A percentile compares a stretch with the other conserved stretches of the same genome.
phyloP scores from a whole-genome alignment of 2,329 filamentous ascomycete species.

The Hypoxylon sp. region DNA sequence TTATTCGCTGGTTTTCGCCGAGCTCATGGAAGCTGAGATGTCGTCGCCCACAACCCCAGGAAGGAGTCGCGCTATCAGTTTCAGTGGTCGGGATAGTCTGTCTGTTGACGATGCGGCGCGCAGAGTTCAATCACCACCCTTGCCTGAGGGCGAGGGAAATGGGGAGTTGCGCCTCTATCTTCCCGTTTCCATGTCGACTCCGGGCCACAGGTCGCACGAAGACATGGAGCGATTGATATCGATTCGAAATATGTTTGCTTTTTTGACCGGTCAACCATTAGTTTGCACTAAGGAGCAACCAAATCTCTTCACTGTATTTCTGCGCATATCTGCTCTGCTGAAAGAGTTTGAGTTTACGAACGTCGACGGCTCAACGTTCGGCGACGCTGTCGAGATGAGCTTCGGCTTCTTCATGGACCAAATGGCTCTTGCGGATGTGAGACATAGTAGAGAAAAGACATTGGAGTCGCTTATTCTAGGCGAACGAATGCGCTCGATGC shows the following conservation, averaged over 20 bases:
- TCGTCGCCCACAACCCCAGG: slow-evolving; percentile 48
- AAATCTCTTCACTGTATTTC: slow-evolving; percentile 66
- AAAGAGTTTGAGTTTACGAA: slow-evolving; percentile 69
- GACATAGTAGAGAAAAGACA: slow-evolving; percentile 86
- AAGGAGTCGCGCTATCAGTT: slow-evolving; percentile 58
- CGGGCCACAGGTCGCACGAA: slow-evolving; percentile 54
- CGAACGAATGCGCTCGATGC: slow-evolving; percentile 84
- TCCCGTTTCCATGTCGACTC: slow-evolving; percentile 58
- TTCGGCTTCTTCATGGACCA: slow-evolving; percentile 84
- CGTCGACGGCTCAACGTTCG: slow-evolving; percentile 69
- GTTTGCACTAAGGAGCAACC: slow-evolving; percentile 68
- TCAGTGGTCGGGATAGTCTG: slow-evolving; percentile 62
- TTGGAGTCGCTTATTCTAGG: slow-evolving; percentile 90
- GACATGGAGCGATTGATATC: slow-evolving; percentile 69
- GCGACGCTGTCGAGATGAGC: slow-evolving; percentile 70
- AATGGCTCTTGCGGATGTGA: slow-evolving; percentile 80
- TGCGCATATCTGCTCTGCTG: slow-evolving; percentile 66
- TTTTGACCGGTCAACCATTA: slow-evolving; percentile 72
- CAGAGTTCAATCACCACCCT: slow-evolving; percentile 54
- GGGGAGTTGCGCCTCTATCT: slow-evolving; percentile 66
- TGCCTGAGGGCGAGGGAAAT: slow-evolving; percentile 51
- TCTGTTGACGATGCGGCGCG: slow-evolving; percentile 63
- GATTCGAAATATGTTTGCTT: slow-evolving; percentile 74
- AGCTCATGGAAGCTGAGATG: slow-evolving; percentile 63
- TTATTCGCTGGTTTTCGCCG: slow-evolving; percentile 66